phyloP scores from a whole-genome alignment of 1,139 yeast species.

The Lodderomyces oxycetoniae region DNA sequence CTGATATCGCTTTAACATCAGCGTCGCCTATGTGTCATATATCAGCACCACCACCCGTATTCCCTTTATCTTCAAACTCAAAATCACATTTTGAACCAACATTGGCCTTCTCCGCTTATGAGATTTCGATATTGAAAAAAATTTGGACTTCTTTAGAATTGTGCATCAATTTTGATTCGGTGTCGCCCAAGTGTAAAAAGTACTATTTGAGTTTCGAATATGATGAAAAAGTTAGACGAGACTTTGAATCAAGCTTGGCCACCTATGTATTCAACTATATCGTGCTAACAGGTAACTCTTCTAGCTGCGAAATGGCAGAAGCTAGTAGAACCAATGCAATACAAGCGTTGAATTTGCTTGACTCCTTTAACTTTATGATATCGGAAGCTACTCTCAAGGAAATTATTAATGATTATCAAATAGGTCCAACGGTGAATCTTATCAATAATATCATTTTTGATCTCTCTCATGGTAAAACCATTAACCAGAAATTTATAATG shows the following conservation, averaged over 20 bases:
- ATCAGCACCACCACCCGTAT: too few relatives aligned
- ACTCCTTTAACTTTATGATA: background rate
- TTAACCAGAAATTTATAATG: constrained; percentile 13
- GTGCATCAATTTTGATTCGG: constrained; percentile 2
- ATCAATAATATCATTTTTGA: constrained; percentile 17
- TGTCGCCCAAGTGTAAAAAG: background rate
- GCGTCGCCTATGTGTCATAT: too few relatives aligned
- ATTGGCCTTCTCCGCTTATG: constrained; percentile 14
- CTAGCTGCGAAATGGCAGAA: background rate
- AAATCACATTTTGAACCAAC: too few relatives aligned
- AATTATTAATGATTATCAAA: constrained; percentile 17
- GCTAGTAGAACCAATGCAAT: background rate
- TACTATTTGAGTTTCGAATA: background rate
- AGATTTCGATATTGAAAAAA: constrained; percentile 14
- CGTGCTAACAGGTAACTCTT: too few relatives aligned
- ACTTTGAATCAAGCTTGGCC: constrained; percentile 4
- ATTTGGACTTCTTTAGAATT: constrained; percentile 16
- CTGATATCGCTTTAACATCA: too few relatives aligned
- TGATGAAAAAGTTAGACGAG: background rate
- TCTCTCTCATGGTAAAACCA: constrained; percentile 15
- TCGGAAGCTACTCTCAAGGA: constrained; percentile 10
- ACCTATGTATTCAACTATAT: constrained; percentile 2
- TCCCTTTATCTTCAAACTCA: too few relatives aligned
- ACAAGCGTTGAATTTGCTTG: background rate
- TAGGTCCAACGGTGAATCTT: constrained; percentile 17